Percentiles rank a stretch among this genome's conserved stretches.
phyloP scores from a whole-genome alignment of 106 monocot species.

The Hemerocallis citrina region DNA sequence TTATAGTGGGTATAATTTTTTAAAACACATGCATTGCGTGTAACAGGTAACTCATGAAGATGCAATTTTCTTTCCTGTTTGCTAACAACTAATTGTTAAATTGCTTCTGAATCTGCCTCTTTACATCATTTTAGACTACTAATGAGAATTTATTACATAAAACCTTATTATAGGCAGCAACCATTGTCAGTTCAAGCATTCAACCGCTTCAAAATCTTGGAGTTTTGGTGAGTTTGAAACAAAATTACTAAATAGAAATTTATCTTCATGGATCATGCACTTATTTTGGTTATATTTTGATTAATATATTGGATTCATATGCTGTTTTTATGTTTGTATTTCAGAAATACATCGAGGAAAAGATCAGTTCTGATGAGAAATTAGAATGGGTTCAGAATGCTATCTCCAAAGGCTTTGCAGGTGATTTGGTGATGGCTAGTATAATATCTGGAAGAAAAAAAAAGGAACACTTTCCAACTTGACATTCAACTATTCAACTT shows the following conservation, averaged over 20 bases:
- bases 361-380: slow-evolving; percentile 35
- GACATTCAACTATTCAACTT: too few species aligned
- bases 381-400: slow-evolving; percentile 26
- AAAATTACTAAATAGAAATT: background rate
- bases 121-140: background rate
- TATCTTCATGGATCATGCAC: background rate
- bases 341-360: slow-evolving; percentile 45
- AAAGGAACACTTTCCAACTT: too few species aligned
- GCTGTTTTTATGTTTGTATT: background rate
- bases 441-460: too few species aligned
- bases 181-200: slow-evolving; percentile 50
- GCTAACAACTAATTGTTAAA: too few species aligned
- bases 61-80: too few species aligned
- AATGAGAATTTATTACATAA: background rate
- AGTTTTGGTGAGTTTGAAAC: slow-evolving; percentile 26
- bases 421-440: too few species aligned
- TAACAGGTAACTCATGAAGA: too few species aligned
- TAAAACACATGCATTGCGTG: too few species aligned
- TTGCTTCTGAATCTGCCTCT: too few species aligned
- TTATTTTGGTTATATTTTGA: background rate
- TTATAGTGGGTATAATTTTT: too few species aligned
- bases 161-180: slow-evolving; percentile 54
- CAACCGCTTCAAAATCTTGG: slow-evolving; percentile 44
- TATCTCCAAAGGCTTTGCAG: slow-evolving; percentile 41
- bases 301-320: background rate